Percentiles rank a stretch among this genome's conserved stretches.
Conservation (phyloP, 208 protist species). For the Endotrypanum monterogeii region DNA sequence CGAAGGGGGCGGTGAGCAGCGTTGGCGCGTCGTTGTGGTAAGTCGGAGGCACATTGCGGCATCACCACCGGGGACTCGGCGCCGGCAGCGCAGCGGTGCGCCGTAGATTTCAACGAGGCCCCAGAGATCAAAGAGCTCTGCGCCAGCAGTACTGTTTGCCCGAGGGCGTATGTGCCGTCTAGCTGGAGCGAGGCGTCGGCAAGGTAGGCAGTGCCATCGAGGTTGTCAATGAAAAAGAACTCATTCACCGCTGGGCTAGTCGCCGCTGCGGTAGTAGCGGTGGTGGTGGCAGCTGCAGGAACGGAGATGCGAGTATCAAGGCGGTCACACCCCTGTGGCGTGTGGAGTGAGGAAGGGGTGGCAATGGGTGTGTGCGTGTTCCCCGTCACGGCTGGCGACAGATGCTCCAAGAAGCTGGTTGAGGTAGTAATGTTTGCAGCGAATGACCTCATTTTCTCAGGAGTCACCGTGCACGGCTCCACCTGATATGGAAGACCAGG, state of each 20-base stretch:
- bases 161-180: conserved; percentile 50
- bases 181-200: conserved; percentile 40
- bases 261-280: neutral
- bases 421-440: conserved; percentile 1
- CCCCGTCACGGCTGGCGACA: conserved; percentile 11
- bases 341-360: neutral
- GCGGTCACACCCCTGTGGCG: conserved; percentile 4
- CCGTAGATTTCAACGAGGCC: conserved; percentile 2
- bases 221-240: conserved; percentile 61
- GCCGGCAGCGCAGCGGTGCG: neutral
- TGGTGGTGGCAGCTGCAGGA: neutral
- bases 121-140: conserved; percentile 20
- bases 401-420: neutral
- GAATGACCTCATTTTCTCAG: neutral
- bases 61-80: conserved; percentile 21
- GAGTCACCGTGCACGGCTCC: neutral
- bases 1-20: conserved; percentile 19
- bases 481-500: conserved; percentile 2
- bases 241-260: conserved; percentile 16
- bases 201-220: conserved; percentile 62
- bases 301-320: neutral
- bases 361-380: conserved; percentile 12
- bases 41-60: conserved; percentile 11
- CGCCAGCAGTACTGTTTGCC: conserved; percentile 55
- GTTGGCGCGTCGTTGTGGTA: conserved; percentile 13